A percentile compares a stretch with the other conserved stretches of the same genome.
Conservation (phyloP, 2,329 filamentous ascomycete species). For the Neobulgaria alba region DNA sequence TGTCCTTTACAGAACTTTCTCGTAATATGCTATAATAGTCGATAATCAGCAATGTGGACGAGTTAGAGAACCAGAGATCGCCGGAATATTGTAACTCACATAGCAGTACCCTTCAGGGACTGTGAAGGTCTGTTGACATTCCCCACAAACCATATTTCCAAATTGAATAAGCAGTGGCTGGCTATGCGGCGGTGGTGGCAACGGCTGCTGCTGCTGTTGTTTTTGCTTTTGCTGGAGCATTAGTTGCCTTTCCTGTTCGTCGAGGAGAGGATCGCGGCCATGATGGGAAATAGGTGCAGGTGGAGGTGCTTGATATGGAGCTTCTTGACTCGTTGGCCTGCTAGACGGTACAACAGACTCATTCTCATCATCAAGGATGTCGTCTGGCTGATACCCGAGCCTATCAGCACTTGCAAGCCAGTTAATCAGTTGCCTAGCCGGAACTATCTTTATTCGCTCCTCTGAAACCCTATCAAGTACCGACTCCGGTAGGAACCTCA, state of each 20-base stretch:
- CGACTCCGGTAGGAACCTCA: slow-evolving; percentile 9
- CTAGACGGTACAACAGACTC: slow-evolving; percentile 15
- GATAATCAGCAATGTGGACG: no score
- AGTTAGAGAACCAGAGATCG: no score
- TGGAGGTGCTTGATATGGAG: background rate
- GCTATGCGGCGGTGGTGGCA: slow-evolving; percentile 3
- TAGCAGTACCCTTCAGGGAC: no score
- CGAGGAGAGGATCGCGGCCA: background rate
- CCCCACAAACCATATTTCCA: no score
- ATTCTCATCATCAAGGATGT: slow-evolving; percentile 21
- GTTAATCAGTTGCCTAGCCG: slow-evolving; percentile 17
- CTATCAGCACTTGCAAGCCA: slow-evolving; percentile 21
- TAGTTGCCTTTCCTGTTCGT: background rate
- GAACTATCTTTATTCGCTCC: slow-evolving; percentile 15
- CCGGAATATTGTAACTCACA: no score
- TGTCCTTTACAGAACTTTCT: no score
- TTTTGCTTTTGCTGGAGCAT: background rate
- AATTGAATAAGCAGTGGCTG: background rate
- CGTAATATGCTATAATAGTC: no score
- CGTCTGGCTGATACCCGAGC: slow-evolving; percentile 23
- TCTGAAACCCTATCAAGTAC: slow-evolving; percentile 16
- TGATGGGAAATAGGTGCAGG: background rate
- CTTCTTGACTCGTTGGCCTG: background rate
- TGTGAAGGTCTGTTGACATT: no score
- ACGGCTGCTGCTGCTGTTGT: no score